Evolutionary conservation across 2,329 filamentous ascomycete genomes (phyloP).

Genomic region (Beauveria asiatica): DNA sequence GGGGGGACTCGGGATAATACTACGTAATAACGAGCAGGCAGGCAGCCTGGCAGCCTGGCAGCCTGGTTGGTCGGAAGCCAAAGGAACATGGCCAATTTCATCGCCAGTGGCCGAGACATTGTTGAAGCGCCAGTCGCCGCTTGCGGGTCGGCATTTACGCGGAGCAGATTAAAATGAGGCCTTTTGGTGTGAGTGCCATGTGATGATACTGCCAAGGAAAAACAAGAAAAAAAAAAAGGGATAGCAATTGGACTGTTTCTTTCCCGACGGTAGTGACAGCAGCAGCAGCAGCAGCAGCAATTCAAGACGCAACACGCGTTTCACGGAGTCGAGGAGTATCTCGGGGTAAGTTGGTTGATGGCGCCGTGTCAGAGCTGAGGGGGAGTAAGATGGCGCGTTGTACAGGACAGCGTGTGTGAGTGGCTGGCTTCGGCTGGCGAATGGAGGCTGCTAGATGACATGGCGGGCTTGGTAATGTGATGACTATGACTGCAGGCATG

Average conservation of each 20-base stretch:
- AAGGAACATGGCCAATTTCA: no score
- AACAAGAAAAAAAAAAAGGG: no score
- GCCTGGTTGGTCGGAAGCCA: no score
- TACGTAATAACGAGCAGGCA: no score
- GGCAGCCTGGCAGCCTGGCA: no score
- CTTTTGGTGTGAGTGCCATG: not conserved
- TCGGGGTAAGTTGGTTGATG: not conserved
- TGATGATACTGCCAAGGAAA: no score
- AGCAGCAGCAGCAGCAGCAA: not conserved
- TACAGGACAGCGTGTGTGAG: not conserved
- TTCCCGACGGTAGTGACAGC: not conserved
- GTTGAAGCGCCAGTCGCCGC: no score
- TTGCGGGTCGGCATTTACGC: no score
- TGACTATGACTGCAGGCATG: not conserved
- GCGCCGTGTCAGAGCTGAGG: not conserved
- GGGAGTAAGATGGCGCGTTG: not conserved
- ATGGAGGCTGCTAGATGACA: not conserved
- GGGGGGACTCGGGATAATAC: no score
- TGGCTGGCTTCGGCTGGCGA: not conserved
- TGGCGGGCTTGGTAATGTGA: not conserved
- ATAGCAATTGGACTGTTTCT: no score
- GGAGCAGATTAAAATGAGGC: not conserved
- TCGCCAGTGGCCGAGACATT: not conserved
- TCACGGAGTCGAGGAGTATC: not conserved
- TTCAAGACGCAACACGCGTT: conserved; percentile 6